A percentile compares a stretch with the other conserved stretches of the same genome.
phyloP scores from a whole-genome alignment of 1,284 basidiomycete genomes.

The Malassezia globosa region DNA sequence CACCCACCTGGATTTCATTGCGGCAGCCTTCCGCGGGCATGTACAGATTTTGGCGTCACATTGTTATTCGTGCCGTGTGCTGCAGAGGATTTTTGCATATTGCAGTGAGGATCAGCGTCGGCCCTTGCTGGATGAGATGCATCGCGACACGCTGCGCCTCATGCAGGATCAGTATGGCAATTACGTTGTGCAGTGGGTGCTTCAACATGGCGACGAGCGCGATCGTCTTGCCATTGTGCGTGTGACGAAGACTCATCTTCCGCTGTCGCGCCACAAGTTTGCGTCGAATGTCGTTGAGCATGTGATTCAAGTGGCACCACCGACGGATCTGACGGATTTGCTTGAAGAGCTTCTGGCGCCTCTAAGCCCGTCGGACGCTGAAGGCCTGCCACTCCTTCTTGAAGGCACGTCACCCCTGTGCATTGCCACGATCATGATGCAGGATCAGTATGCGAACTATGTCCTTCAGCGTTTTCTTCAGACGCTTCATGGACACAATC shows the following conservation, averaged over 20 bases:
- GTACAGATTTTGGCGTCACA: constrained; percentile 78
- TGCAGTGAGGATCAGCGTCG: constrained; percentile 53
- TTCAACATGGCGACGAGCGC: constrained; percentile 63
- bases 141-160: constrained; percentile 53
- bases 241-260: constrained; percentile 64
- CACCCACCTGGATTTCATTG: constrained; percentile 64
- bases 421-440: constrained; percentile 58
- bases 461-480: constrained; percentile 45
- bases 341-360: constrained; percentile 68
- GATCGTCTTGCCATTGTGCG: constrained; percentile 63
- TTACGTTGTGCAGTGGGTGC: constrained; percentile 87
- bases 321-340: constrained; percentile 58
- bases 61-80: constrained; percentile 85
- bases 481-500: constrained; percentile 22
- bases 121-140: constrained; percentile 72
- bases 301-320: constrained; percentile 61
- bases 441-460: constrained; percentile 69
- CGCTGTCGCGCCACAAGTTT: constrained; percentile 66
- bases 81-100: constrained; percentile 84
- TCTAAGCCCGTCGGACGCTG: neutral
- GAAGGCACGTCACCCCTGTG: constrained; percentile 4
- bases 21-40: constrained; percentile 63
- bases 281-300: constrained; percentile 96
- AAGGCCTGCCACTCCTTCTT: neutral
- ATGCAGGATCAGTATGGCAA: constrained; percentile 55